These are phyloP conservation scores for Ganoderma meredithae DNA, from an alignment of 1,284 basidiomycete genomes.

Conservation along the genomic window DNA sequence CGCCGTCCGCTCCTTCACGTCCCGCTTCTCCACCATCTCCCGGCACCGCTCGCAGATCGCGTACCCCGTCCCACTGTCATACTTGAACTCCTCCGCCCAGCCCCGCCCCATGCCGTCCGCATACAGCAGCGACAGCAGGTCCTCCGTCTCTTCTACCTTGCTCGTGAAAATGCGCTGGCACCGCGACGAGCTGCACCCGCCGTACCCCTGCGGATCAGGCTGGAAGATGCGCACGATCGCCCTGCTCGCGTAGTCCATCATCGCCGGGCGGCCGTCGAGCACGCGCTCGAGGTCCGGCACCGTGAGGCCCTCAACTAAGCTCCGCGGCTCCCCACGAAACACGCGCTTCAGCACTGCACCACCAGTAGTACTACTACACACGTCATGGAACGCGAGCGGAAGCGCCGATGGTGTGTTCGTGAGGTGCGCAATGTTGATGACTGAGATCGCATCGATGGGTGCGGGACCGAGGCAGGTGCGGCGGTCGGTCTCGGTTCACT, in stretches of 20 bases:
- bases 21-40: constrained; percentile 13
- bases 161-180: constrained; percentile 10
- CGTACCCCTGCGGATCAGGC: not conserved
- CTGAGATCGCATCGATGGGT: constrained; percentile 19
- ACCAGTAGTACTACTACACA: constrained; percentile 3
- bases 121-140: not conserved
- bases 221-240: constrained; percentile 19
- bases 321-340: constrained; percentile 9
- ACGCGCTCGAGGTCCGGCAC: constrained; percentile 13
- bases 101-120: not conserved
- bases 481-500: constrained; percentile 14
- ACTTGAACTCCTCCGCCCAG: constrained; percentile 11
- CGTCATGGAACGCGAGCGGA: constrained; percentile 21
- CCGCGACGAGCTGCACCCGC: not conserved
- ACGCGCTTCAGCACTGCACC: constrained; percentile 8
- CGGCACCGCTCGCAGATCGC: constrained; percentile 15
- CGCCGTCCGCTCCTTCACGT: constrained; percentile 6
- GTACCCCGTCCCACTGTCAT: not conserved
- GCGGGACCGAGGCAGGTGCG: constrained; percentile 10
- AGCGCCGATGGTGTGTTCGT: constrained; percentile 23
- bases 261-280: constrained; percentile 14
- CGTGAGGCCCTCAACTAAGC: constrained; percentile 7
- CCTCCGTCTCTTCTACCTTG: constrained; percentile 12
- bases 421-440: constrained; percentile 25
- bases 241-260: constrained; percentile 6